A percentile compares a stretch with the other conserved stretches of the same genome.
These are phyloP conservation scores for Zymoseptoria pseudotritici DNA, from an alignment of 2,329 filamentous ascomycete genomes.

Conservation along the genomic window DNA sequence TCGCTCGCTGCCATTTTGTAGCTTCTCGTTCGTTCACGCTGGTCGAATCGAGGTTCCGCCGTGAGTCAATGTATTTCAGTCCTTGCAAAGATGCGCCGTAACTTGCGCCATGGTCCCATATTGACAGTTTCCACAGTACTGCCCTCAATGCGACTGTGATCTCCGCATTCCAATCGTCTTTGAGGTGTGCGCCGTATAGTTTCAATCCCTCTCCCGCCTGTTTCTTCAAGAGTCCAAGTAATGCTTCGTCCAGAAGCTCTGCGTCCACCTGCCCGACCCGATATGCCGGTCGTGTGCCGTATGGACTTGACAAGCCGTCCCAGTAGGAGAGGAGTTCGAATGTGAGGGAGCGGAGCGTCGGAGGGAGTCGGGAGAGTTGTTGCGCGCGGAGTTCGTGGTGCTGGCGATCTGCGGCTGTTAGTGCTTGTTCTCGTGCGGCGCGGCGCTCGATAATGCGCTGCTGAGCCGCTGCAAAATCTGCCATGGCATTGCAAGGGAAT, in stretches of 20 bases:
- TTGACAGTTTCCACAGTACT: constrained; percentile 83
- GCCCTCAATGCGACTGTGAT: constrained; percentile 70
- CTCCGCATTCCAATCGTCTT: constrained; percentile 82
- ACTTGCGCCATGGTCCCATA: constrained; percentile 94
- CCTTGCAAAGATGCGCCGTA: constrained; percentile 93
- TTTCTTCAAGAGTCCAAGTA: constrained; percentile 73
- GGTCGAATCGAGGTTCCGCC: constrained; percentile 30
- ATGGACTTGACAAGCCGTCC: constrained; percentile 64
- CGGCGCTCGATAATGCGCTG: constrained; percentile 76
- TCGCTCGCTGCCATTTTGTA: constrained; percentile 70
- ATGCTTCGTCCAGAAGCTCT: constrained; percentile 87
- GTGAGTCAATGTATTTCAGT: constrained; percentile 79
- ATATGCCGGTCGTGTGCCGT: constrained; percentile 77
- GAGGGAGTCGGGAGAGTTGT: constrained; percentile 41
- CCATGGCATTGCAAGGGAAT: constrained; percentile 15
- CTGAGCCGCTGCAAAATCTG: constrained; percentile 82
- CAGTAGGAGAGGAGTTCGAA: constrained; percentile 39
- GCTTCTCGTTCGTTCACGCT: constrained; percentile 44
- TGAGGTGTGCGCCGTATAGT: constrained; percentile 70
- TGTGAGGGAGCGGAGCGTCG: constrained; percentile 42
- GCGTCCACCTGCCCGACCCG: constrained; percentile 94
- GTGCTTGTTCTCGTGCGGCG: constrained; percentile 55
- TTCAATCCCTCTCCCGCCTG: constrained; percentile 85
- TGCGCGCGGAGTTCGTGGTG: constrained; percentile 34
- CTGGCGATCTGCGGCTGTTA: constrained; percentile 44